phyloP scores from a whole-genome alignment of 176 grass and related monocot species.

The Aegilops speltoides region DNA sequence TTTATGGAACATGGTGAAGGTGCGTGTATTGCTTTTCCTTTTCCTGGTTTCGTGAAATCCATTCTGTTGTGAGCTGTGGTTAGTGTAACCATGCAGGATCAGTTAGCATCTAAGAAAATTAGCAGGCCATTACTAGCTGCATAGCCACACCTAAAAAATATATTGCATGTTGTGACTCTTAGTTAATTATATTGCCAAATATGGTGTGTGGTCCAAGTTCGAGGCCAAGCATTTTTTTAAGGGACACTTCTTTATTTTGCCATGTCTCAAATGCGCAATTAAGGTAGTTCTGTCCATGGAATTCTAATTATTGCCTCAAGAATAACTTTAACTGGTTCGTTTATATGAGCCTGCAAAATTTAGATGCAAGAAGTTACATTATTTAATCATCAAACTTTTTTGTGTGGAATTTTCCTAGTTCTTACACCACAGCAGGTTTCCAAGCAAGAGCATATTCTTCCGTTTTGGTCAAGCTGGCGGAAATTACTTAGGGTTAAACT shows the following conservation, averaged over 20 bases:
- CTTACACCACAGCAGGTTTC: constrained; percentile 68
- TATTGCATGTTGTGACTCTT: background rate
- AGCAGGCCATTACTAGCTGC: constrained; percentile 3
- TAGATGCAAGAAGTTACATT: background rate
- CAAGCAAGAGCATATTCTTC: constrained; percentile 80
- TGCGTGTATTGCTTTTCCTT: constrained; percentile 28
- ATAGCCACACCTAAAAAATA: background rate
- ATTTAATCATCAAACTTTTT: constrained; percentile 9
- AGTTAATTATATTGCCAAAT: background rate
- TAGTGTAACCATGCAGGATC: background rate
- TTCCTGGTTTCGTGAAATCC: background rate
- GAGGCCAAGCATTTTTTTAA: background rate
- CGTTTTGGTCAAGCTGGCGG: constrained; percentile 65
- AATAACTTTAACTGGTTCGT: background rate
- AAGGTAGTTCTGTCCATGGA: background rate
- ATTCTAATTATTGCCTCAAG: background rate
- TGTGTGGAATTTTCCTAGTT: constrained; percentile 50
- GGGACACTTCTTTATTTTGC: background rate
- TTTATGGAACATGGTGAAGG: constrained; percentile 69
- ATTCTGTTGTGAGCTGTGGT: background rate
- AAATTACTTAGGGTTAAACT: constrained; percentile 54
- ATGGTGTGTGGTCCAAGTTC: background rate
- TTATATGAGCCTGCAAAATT: constrained; percentile 13
- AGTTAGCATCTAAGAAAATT: background rate
- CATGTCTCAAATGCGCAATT: background rate